phyloP scores from a whole-genome alignment of 768 basidiomycete species.

The Termitomyces heimii region DNA sequence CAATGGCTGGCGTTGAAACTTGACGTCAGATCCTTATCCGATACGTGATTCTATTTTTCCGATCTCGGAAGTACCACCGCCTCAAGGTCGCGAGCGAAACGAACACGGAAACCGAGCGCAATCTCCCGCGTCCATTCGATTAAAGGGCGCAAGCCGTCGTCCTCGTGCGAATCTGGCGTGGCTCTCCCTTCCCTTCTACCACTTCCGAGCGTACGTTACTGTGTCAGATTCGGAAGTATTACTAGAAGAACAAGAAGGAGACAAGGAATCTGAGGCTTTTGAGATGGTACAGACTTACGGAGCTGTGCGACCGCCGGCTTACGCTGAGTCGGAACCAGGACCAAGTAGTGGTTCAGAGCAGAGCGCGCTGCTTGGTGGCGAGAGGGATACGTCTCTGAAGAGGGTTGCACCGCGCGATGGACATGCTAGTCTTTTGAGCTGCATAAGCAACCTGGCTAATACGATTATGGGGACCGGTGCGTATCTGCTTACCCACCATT shows the following conservation, averaged over 20 bases:
- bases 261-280: conserved; percentile 24
- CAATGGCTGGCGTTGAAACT: too few species aligned
- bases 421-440: conserved; percentile 61
- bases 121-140: too few species aligned
- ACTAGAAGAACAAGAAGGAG: conserved; percentile 3
- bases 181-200: conserved; percentile 5
- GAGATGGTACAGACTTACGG: conserved; percentile 74
- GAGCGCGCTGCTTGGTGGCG: conserved; percentile 55
- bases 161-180: conserved; percentile 19
- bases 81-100: too few species aligned
- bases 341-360: conserved; percentile 35
- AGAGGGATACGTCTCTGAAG: conserved; percentile 19
- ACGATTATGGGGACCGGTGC: conserved; percentile 89
- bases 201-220: neutral
- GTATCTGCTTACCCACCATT: conserved; percentile 17
- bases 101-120: too few species aligned
- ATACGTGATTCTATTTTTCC: neutral
- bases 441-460: conserved; percentile 77
- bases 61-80: neutral
- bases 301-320: conserved; percentile 31
- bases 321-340: conserved; percentile 20
- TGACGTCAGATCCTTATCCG: neutral
- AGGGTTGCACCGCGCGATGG: conserved; percentile 41
- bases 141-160: neutral
- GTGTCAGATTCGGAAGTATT: neutral